Conservation (phyloP, 352 stramenopile species). For the Thalassiosira hispida region DNA sequence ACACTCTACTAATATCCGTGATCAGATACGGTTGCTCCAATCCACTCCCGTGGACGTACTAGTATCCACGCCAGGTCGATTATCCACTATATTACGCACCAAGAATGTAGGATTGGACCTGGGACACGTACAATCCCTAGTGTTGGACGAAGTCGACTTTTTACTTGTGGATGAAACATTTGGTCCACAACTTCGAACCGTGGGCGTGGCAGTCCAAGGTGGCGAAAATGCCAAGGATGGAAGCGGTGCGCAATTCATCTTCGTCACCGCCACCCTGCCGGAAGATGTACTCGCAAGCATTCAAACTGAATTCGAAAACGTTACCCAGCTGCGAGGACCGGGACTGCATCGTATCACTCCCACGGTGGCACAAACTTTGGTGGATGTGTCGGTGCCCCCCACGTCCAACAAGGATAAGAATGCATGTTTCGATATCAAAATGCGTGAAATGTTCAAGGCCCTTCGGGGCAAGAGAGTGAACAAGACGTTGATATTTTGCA, state of each 20-base stretch:
- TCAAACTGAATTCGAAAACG: conserved; percentile 79
- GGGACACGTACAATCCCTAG: conserved; percentile 65
- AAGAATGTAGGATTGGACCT: conserved; percentile 73
- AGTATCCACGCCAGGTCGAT: conserved; percentile 85
- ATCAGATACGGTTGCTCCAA: conserved; percentile 78
- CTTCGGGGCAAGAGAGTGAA: conserved; percentile 60
- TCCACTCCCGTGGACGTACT: conserved; percentile 82
- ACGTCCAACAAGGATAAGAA: conserved; percentile 60
- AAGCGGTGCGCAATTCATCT: conserved; percentile 83
- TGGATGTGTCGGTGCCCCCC: conserved; percentile 77
- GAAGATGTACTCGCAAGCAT: conserved; percentile 77
- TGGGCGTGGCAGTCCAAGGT: conserved; percentile 66
- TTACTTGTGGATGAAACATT: conserved; percentile 87
- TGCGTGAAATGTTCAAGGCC: conserved; percentile 75
- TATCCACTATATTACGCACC: conserved; percentile 84
- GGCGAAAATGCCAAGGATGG: conserved; percentile 34
- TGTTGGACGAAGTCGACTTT: conserved; percentile 89
- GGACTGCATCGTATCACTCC: conserved; percentile 82
- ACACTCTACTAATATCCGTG: conserved; percentile 69
- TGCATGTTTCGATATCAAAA: conserved; percentile 82
- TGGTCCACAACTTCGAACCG: conserved; percentile 83
- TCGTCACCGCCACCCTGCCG: conserved; percentile 88
- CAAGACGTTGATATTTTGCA: conserved; percentile 88
- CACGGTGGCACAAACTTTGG: conserved; percentile 69
- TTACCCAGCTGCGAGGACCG: conserved; percentile 79